A percentile compares a stretch with the other conserved stretches of the same genome.
Conservation (phyloP, 129 eudicot species). For the Gnaphalium uliginosum region DNA sequence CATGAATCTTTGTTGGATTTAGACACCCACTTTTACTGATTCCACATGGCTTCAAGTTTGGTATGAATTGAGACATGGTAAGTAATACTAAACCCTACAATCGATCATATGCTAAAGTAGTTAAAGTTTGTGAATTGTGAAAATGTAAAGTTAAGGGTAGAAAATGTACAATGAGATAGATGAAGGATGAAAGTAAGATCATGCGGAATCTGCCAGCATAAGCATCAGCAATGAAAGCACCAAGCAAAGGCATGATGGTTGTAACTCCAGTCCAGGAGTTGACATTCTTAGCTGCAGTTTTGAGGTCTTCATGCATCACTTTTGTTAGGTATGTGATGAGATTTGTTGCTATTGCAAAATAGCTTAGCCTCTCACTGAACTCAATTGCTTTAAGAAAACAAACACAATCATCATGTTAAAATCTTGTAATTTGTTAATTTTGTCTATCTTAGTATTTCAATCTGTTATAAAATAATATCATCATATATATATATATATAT, state of each 20-base stretch:
- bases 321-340: slow-evolving; percentile 68
- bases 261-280: slow-evolving; percentile 77
- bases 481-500: too few relatives aligned
- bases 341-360: slow-evolving; percentile 74
- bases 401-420: too few relatives aligned
- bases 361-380: slow-evolving; percentile 79
- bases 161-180: slow-evolving; percentile 57
- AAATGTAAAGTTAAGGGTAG: neutral
- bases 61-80: slow-evolving; percentile 61
- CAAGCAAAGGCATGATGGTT: slow-evolving; percentile 70
- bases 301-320: slow-evolving; percentile 70
- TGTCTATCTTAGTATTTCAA: too few relatives aligned
- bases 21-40: slow-evolving; percentile 35
- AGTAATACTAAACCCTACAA: slow-evolving; percentile 64
- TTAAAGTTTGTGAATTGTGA: slow-evolving; percentile 45
- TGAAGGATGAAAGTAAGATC: slow-evolving; percentile 50
- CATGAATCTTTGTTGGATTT: slow-evolving; percentile 55
- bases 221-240: slow-evolving; percentile 81
- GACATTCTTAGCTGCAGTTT: slow-evolving; percentile 75
- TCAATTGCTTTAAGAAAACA: slow-evolving; percentile 49
- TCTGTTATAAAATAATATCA: neutral
- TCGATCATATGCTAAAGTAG: too few relatives aligned
- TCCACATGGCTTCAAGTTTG: slow-evolving; percentile 69
- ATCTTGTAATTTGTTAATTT: too few relatives aligned
- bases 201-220: slow-evolving; percentile 75